Base-by-base conservation (phyloP, 2,329 filamentous ascomycete species). In the Verticillium albo-atrum region DNA sequence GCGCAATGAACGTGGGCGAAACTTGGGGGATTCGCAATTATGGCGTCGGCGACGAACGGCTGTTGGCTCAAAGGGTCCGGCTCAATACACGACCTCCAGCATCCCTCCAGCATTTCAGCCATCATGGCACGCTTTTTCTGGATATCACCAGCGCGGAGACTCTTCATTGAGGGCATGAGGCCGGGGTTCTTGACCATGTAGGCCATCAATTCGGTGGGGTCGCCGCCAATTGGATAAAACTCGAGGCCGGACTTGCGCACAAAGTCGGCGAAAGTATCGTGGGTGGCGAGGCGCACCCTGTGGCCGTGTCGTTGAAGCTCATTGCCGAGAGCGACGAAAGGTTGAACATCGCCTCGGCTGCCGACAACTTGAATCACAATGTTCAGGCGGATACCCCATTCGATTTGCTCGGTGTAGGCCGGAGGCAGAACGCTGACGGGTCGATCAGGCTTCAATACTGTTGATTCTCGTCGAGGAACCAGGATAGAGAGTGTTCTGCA, bases 351-450 rank as follows among this genome's bases (percentile, higher is more conserved):
- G 9, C 82, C 82, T 50, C 79, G 73, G 5, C 72, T 76, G 15
- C 79, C 79, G 1, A 85, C 82, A 2, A 84, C 79, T 58, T 84
- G 82, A 56, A 84, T 82, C 4, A 83, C 80, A 51, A 84, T 77
- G 58, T 83, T 84, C 25, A 83, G 68, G 27, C 56, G 50, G 30
- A 57, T 57, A 20, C 56, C 56, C 50, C 50, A 52, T n/a, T 25
- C 25, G 20, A 42, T 28, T 15, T 30, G 56, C 30, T 51, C 42
- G 6, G 56, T 50, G 58, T 60, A 1, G 58, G 50, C 9, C 52
- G 60, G 37, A 51, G 57, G 9, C 37, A 56, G 6, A 26, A 53
- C 32, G 60, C 59, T 52, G 57, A 58, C 9, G 27, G 57, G 7
- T 47, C 42, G 25, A 54, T 58, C n/a, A 56, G 12, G n/a, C 25